Base-by-base conservation (phyloP, 1,139 yeast species). In the Geotrichum fermentans region DNA sequence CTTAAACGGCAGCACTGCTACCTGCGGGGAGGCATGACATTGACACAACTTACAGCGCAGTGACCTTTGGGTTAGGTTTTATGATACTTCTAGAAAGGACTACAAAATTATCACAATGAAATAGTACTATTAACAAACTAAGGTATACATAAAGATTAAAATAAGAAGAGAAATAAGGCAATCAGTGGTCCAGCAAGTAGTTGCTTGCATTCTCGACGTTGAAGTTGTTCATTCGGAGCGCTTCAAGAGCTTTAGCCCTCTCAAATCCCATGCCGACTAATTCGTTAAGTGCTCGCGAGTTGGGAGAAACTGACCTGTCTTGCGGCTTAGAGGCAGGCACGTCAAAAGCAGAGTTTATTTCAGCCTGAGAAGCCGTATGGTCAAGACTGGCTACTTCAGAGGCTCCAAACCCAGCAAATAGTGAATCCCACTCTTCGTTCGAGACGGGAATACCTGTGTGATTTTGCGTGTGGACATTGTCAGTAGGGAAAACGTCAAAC, bases 391-490 rank as follows among this genome's bases (percentile, higher is more conserved):
- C 43, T 6, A 21, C 24, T 8, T 28, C 34, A 10, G 45, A 32
- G 16, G 49, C 30, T 6, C 49, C 49, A 29, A 88, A 84, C 0
- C 95, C 96, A 2, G 95, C 94, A 71, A 89, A 89, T 29, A 89
- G 74, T 66, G 88, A 92, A 60, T 89, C 96, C 97, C 97, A 89
- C 65, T 89, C 97, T 60, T 87, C 95, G 37, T 49, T 49, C n/a
- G 42, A 45, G 7, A 40, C 43, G 10, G 47, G 52, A 11, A 34
- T 33, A 13, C 37, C 40, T 28, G 40, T 17, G 40, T 16, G 29
- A 42, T 29, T 14, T 17, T 32, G 10, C 7, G 35, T 11, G 14
- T 36, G 36, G 6, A 21, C 35, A 13, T 28, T 18, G 40, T 43
- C 41, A 18, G 35, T 18, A 16, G 47, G 41, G 14, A 43, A 43